phyloP scores from a whole-genome alignment of 139 green algal species.

The Chlamydomonas sp. region DNA sequence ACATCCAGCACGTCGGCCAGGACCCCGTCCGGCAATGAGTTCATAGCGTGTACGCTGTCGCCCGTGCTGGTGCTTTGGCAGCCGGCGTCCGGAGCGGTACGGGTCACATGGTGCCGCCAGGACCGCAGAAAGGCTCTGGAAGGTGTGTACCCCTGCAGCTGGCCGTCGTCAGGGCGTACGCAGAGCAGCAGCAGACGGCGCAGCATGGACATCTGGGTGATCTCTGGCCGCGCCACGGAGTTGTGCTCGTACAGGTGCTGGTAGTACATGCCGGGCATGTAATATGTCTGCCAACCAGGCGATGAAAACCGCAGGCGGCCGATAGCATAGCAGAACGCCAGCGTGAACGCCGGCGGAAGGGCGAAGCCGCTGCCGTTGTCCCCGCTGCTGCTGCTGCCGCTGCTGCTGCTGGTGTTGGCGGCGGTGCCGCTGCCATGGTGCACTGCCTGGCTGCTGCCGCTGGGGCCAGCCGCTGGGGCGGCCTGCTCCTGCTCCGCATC shows the following conservation, averaged over 20 bases:
- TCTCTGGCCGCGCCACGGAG: background rate
- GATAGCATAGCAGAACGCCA: background rate
- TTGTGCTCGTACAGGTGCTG: background rate
- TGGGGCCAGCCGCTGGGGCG: background rate
- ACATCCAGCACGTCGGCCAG: background rate
- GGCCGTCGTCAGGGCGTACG: constrained; percentile 7
- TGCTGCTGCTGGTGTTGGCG: background rate
- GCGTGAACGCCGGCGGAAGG: background rate
- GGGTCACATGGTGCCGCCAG: background rate
- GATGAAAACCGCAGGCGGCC: background rate
- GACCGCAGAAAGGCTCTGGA: constrained; percentile 32
- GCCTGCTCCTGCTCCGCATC: background rate
- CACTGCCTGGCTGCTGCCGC: background rate
- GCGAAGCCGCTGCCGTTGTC: background rate
- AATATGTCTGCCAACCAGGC: no score
- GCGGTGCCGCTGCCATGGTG: background rate
- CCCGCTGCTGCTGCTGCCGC: background rate
- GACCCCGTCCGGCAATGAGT: background rate
- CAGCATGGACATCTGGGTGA: background rate
- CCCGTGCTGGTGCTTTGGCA: no score
- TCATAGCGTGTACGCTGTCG: background rate
- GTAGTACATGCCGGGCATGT: no score
- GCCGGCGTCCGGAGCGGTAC: no score
- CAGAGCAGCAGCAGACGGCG: constrained; percentile 20
- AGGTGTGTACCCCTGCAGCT: constrained; percentile 33